Evolutionary conservation across 2,329 filamentous ascomycete genomes (phyloP).

Genomic region (Daldinia sp.): DNA sequence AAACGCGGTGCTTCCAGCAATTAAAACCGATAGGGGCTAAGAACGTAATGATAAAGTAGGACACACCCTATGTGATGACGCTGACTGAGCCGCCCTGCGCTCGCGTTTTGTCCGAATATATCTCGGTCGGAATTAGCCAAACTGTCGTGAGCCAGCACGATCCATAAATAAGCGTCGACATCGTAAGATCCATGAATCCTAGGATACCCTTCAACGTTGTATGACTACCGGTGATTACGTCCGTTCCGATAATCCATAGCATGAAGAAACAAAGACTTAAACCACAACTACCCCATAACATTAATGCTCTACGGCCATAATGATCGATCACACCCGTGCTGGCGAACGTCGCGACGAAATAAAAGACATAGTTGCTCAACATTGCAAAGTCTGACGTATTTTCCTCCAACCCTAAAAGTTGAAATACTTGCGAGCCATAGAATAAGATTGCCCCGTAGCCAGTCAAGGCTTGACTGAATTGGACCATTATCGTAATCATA

Average conservation of each 20-base stretch:
- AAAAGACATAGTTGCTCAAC: constrained; percentile 67
- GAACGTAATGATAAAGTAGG: constrained; percentile 66
- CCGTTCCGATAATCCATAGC: constrained; percentile 58
- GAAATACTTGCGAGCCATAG: constrained; percentile 70
- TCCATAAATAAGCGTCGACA: constrained; percentile 67
- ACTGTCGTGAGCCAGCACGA: constrained; percentile 67
- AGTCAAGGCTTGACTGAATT: constrained; percentile 67
- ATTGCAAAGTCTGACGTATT: constrained; percentile 63
- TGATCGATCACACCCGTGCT: constrained; percentile 68
- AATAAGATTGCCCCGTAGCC: constrained; percentile 68
- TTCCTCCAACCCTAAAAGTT: constrained; percentile 64
- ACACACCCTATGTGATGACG: constrained; percentile 64
- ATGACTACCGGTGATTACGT: constrained; percentile 53
- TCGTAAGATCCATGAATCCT: constrained; percentile 59
- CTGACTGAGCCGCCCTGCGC: constrained; percentile 63
- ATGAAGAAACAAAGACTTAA: constrained; percentile 59
- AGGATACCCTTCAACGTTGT: constrained; percentile 51
- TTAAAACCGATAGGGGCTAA: constrained; percentile 63
- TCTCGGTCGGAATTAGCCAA: constrained; percentile 68
- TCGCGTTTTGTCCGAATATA: constrained; percentile 62
- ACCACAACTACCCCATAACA: constrained; percentile 60
- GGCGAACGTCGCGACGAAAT: constrained; percentile 68
- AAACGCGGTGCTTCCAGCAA: constrained; percentile 61
- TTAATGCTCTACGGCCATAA: constrained; percentile 60
- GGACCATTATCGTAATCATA: constrained; percentile 68